Evolutionary conservation across 2,329 filamentous ascomycete genomes (phyloP).

Genomic region (Penicillium sp.): DNA sequence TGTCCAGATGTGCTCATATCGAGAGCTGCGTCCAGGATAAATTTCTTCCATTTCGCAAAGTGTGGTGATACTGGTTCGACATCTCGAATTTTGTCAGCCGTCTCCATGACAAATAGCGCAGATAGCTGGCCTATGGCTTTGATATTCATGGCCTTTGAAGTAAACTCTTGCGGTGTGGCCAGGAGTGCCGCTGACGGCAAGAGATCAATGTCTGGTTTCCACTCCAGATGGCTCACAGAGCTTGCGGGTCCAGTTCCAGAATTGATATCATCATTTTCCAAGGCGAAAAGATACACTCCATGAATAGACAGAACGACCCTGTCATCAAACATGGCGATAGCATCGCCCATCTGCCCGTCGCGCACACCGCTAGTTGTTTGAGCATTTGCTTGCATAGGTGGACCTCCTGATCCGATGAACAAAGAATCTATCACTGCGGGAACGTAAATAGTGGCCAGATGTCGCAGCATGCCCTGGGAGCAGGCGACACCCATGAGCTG

Average conservation of each 20-base stretch:
- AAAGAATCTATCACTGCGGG: conserved; percentile 9
- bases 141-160: neutral
- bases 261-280: conserved; percentile 1
- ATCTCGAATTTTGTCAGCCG: neutral
- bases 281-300: conserved; percentile 1
- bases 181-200: neutral
- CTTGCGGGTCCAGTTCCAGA: neutral
- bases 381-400: neutral
- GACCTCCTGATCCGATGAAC: conserved; percentile 1
- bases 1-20: neutral
- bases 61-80: neutral
- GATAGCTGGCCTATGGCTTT: conserved; percentile 3
- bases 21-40: neutral
- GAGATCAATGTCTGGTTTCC: conserved; percentile 1
- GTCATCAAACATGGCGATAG: neutral
- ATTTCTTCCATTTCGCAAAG: conserved; percentile 3
- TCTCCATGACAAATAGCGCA: neutral
- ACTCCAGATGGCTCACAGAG: conserved; percentile 3
- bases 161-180: neutral
- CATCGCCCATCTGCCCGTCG: conserved; percentile 1
- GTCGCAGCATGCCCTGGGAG: conserved; percentile 3
- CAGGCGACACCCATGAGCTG: conserved; percentile 13
- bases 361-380: neutral
- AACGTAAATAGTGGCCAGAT: conserved; percentile 3
- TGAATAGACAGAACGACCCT: neutral